These are phyloP conservation scores for Venturia nashicola DNA, from an alignment of 2,329 filamentous ascomycete species.

Conservation along the genomic window DNA sequence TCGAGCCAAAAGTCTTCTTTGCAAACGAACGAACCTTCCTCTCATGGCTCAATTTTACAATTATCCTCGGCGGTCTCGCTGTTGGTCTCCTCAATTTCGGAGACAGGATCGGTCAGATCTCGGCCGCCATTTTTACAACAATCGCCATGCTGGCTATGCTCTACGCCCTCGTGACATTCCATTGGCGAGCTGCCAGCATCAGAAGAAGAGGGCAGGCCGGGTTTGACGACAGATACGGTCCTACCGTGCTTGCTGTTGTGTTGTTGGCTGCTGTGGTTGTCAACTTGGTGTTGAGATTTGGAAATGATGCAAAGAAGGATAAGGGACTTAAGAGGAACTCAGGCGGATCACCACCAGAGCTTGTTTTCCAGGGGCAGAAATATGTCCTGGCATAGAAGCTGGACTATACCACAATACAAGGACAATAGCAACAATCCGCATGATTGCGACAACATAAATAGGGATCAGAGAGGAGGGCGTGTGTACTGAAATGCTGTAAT, in stretches of 20 bases:
- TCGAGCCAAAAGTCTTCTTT: slow-evolving; percentile 99
- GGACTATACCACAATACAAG: too few species aligned
- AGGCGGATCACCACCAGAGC: background rate
- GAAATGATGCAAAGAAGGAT: background rate
- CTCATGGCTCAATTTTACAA: slow-evolving; percentile 99
- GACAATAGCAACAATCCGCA: too few species aligned
- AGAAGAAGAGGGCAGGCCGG: slow-evolving; percentile 82
- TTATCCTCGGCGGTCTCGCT: slow-evolving; percentile 91
- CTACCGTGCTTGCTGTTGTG: slow-evolving; percentile 78
- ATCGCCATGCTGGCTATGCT: slow-evolving; percentile 93
- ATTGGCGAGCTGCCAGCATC: slow-evolving; percentile 93
- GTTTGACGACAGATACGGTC: slow-evolving; percentile 92
- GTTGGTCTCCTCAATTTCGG: slow-evolving; percentile 98
- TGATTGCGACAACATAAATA: too few species aligned
- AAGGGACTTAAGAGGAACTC: background rate
- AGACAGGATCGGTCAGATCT: slow-evolving; percentile 87
- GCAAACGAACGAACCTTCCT: slow-evolving; percentile 99
- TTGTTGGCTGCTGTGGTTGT: slow-evolving; percentile 82
- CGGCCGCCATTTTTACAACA: slow-evolving; percentile 81
- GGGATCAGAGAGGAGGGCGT: background rate
- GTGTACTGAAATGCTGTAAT: background rate
- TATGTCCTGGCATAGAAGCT: background rate
- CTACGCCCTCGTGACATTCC: slow-evolving; percentile 89
- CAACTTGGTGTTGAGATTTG: slow-evolving; percentile 71
- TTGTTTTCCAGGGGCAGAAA: background rate